phyloP scores from a whole-genome alignment of 2,329 filamentous ascomycete species.

The Drechslerella stenobrocha region DNA sequence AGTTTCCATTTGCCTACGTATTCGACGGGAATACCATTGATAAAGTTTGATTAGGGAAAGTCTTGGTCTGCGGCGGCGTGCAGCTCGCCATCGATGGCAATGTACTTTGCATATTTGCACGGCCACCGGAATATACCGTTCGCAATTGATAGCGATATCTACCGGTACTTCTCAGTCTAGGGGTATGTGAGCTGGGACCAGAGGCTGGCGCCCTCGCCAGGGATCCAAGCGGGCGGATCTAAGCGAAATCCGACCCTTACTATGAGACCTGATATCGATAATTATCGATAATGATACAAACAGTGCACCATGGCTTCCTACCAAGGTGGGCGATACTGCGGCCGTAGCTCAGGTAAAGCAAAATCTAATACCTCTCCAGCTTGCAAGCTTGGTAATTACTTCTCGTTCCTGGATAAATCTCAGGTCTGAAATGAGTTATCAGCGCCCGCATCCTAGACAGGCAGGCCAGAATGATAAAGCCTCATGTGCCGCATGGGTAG shows the following conservation, averaged over 20 bases:
- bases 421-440: not conserved
- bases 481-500: constrained; percentile 9
- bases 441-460: constrained; percentile 14
- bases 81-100: not conserved
- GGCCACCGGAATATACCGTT: constrained; percentile 4
- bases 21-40: not conserved
- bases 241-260: not conserved
- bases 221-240: constrained; percentile 5
- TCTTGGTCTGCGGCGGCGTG: not conserved
- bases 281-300: not conserved
- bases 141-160: not conserved
- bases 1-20: constrained; percentile 18
- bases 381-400: constrained; percentile 34
- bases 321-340: not conserved
- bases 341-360: not conserved
- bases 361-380: not conserved
- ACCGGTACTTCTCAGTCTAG: too few species aligned
- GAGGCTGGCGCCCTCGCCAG: constrained; percentile 9
- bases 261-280: not conserved
- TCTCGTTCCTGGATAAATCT: constrained; percentile 7
- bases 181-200: too few species aligned
- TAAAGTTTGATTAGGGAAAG: not conserved
- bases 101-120: constrained; percentile 20
- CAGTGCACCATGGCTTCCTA: too few species aligned
- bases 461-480: constrained; percentile 21